These are phyloP conservation scores for Calcarisporium arbuscula DNA, from an alignment of 2,329 filamentous ascomycete species.

Conservation along the genomic window DNA sequence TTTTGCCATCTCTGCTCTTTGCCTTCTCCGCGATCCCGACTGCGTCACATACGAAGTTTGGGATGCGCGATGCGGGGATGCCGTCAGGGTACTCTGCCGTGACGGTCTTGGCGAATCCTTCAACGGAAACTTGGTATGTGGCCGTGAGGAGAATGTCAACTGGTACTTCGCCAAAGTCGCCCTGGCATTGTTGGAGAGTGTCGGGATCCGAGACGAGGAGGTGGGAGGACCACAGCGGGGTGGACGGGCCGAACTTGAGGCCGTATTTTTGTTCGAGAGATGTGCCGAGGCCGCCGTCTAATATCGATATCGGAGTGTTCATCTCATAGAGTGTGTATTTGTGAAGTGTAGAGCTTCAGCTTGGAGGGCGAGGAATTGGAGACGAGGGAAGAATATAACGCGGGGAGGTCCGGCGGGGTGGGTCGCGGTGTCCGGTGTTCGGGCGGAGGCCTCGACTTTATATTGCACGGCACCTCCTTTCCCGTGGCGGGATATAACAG, in stretches of 20 bases:
- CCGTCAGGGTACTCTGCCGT: conserved; percentile 35
- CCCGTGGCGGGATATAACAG: no score
- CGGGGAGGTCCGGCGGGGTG: no score
- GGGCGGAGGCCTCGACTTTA: no score
- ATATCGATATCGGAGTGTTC: conserved; percentile 46
- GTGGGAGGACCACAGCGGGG: conserved; percentile 63
- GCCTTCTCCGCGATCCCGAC: conserved; percentile 35
- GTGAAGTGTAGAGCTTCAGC: no score
- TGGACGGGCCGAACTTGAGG: conserved; percentile 42
- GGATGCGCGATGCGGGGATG: conserved; percentile 32
- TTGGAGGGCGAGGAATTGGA: no score
- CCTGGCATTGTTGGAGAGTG: conserved; percentile 49
- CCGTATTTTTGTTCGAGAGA: conserved; percentile 54
- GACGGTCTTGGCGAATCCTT: conserved; percentile 48
- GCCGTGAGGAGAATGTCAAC: conserved; percentile 60
- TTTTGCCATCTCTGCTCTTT: conserved; percentile 17
- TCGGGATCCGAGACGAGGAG: conserved; percentile 49
- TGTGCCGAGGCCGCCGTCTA: conserved; percentile 64
- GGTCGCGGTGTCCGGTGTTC: no score
- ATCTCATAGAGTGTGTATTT: no score
- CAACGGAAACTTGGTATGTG: conserved; percentile 58
- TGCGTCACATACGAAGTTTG: conserved; percentile 35
- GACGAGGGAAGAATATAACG: no score
- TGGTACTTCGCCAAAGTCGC: conserved; percentile 48
- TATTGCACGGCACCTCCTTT: no score